Evolutionary conservation across 306 rosid species (phyloP).

Genomic region (Castanopsis chinensis): DNA sequence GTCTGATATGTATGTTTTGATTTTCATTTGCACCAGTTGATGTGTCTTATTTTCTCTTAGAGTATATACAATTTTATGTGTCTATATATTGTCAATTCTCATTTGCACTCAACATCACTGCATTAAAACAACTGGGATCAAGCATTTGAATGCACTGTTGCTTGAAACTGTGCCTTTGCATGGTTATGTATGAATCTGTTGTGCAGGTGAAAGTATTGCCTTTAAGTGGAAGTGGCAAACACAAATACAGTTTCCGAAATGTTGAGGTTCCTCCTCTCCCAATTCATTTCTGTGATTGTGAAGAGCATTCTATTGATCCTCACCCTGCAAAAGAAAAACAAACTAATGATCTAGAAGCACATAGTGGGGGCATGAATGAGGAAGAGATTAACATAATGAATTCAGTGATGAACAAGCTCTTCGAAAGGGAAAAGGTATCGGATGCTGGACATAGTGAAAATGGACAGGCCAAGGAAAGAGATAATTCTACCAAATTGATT

Average conservation of each 20-base stretch:
- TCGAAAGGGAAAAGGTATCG: constrained; percentile 45
- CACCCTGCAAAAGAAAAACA: constrained; percentile 23
- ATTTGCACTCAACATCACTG: background rate
- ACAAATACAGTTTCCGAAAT: constrained; percentile 85
- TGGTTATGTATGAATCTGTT: constrained; percentile 5
- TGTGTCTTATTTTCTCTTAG: background rate
- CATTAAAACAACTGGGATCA: background rate
- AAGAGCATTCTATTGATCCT: constrained; percentile 62
- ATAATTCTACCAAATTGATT: constrained; percentile 20
- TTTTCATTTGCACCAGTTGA: background rate
- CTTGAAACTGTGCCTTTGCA: background rate
- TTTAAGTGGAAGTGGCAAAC: constrained; percentile 85
- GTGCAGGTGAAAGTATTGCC: constrained; percentile 81
- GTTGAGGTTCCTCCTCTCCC: constrained; percentile 70
- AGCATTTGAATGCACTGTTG: background rate
- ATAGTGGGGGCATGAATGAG: constrained; percentile 50
- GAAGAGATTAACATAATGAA: constrained; percentile 74
- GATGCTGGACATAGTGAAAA: constrained; percentile 12
- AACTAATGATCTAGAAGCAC: constrained; percentile 20
- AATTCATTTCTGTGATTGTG: constrained; percentile 85
- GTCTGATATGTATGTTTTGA: background rate
- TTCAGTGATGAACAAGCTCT: constrained; percentile 63
- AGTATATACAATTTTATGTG: background rate
- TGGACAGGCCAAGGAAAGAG: constrained; percentile 6
- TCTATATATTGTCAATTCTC: background rate